Evolutionary conservation across 352 stramenopile species (phyloP).

Genomic region (Pythium vanterpoolii): DNA sequence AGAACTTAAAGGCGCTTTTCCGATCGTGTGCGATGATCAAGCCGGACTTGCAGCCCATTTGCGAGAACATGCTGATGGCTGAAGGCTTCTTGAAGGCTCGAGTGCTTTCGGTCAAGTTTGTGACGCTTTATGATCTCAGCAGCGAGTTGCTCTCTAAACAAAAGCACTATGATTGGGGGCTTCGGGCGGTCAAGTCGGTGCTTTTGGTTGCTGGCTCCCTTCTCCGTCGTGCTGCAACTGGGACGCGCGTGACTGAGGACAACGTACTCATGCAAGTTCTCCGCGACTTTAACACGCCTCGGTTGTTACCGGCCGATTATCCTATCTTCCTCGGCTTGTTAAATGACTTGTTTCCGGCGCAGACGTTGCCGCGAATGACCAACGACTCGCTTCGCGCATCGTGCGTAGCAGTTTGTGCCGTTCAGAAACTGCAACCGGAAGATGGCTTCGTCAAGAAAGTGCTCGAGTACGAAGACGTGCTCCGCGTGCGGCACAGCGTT

Average conservation of each 20-base stretch:
- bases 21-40: conserved; percentile 92
- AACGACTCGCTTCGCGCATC: conserved; percentile 44
- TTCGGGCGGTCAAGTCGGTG: conserved; percentile 95
- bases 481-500: conserved; percentile 94
- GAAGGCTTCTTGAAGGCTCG: conserved; percentile 90
- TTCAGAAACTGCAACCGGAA: conserved; percentile 89
- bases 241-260: conserved; percentile 62
- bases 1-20: conserved; percentile 93
- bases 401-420: conserved; percentile 45
- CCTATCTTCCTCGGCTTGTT: conserved; percentile 94
- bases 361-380: conserved; percentile 34
- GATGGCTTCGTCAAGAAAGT: conserved; percentile 96
- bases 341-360: conserved; percentile 90
- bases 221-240: conserved; percentile 79
- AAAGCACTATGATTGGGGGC: conserved; percentile 94
- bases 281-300: conserved; percentile 95
- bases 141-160: conserved; percentile 84
- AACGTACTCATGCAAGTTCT: conserved; percentile 95
- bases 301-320: conserved; percentile 90
- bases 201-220: conserved; percentile 93
- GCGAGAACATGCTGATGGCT: conserved; percentile 95
- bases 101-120: conserved; percentile 84
- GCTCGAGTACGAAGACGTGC: conserved; percentile 93
- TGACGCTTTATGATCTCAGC: conserved; percentile 88
- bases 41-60: conserved; percentile 89